phyloP scores from a whole-genome alignment of 352 stramenopile genomes.

The Phytophthora ohioensis region DNA sequence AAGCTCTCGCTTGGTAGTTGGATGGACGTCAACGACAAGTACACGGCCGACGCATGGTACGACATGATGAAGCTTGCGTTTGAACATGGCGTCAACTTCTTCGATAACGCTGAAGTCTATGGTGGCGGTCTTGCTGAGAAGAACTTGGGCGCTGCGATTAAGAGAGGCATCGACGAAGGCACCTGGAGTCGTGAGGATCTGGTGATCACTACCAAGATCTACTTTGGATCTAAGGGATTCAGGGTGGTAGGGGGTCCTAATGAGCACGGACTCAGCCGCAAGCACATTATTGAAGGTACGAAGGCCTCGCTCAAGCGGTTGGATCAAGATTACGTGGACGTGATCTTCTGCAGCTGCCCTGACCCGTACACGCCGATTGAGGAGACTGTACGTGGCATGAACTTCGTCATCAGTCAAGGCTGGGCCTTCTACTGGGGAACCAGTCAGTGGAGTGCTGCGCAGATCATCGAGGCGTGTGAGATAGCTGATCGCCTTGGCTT shows the following conservation, averaged over 20 bases:
- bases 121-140: neutral
- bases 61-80: neutral
- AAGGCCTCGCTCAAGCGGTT: neutral
- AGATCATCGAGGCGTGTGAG: slow-evolving; percentile 56
- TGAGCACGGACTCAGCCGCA: neutral
- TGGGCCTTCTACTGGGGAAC: slow-evolving; percentile 62
- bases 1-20: too few species aligned
- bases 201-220: neutral
- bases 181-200: neutral
- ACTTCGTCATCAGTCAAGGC: neutral
- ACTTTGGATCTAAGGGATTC: neutral
- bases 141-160: neutral
- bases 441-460: slow-evolving; percentile 46
- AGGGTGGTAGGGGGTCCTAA: neutral
- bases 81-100: neutral
- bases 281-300: neutral
- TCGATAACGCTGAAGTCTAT: neutral
- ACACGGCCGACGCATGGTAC: neutral
- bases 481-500: slow-evolving; percentile 48
- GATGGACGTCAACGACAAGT: neutral
- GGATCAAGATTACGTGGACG: neutral
- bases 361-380: neutral
- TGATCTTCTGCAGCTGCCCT: neutral
- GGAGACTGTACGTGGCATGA: neutral
- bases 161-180: neutral